Percentiles rank a stretch among this genome's conserved stretches.
Conservation (phyloP, 768 basidiomycete genomes). For the Suillus placidus region DNA sequence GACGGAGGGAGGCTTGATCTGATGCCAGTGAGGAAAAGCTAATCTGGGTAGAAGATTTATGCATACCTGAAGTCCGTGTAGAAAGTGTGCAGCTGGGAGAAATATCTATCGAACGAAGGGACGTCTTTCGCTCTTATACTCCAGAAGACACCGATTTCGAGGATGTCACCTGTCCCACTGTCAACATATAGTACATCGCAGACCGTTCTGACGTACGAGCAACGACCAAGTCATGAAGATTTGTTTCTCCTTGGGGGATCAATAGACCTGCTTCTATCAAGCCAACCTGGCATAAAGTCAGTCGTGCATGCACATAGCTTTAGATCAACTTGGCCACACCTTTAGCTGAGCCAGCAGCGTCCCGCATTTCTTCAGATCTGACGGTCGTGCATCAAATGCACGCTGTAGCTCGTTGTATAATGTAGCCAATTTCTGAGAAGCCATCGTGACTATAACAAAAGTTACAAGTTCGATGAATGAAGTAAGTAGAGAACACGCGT, state of each 20-base stretch:
- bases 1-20: conserved; percentile 81
- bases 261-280: conserved; percentile 78
- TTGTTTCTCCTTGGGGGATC: conserved; percentile 67
- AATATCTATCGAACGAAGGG: conserved; percentile 93
- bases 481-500: conserved; percentile 32
- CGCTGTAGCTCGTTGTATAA: conserved; percentile 69
- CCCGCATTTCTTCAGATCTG: conserved; percentile 70
- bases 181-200: conserved; percentile 5
- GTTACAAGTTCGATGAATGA: conserved; percentile 1
- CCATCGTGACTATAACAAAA: conserved; percentile 39
- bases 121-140: conserved; percentile 88
- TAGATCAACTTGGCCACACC: conserved; percentile 41
- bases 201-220: conserved; percentile 59
- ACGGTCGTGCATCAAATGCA: conserved; percentile 65
- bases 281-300: conserved; percentile 54
- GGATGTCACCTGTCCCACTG: conserved; percentile 72
- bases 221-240: conserved; percentile 66
- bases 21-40: conserved; percentile 9
- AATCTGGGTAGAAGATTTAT: conserved; percentile 15
- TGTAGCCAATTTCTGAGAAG: conserved; percentile 53
- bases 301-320: not conserved
- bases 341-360: conserved; percentile 71
- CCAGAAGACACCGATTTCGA: conserved; percentile 95
- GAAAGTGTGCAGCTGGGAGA: conserved; percentile 87
- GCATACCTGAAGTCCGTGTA: conserved; percentile 81